Evolutionary conservation across 176 grass and related monocot genomes (phyloP), one percentile per base, ranked within the genome.

Genomic region (Pontederia paniculata): DNA sequence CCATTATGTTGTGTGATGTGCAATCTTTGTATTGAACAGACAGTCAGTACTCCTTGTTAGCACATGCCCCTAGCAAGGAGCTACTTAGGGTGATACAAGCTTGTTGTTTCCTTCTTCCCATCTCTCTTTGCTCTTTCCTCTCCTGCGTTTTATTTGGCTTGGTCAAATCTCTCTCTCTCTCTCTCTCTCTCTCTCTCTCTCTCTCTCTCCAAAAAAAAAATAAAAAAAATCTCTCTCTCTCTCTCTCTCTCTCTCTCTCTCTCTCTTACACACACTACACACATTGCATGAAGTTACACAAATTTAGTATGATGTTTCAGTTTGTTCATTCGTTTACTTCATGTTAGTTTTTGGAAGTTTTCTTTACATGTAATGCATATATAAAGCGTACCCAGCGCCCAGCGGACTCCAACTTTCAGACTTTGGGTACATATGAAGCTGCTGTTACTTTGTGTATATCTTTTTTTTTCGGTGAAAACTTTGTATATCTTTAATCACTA

Each of bases 81-180:
- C n/a, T 21, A 53, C 16, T 9, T 9, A 53, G 20, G 17, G 51
- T 53, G 20, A 53, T 19, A 53, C n/a, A 53, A 19, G n/a, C 9
- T 18, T 53, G 10, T 53, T 9, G n/a, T 21, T 19, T 53, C 10
- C 17, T 0, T 19, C 20, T 53, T 53, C 17, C 17, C 28, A 37
- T 21, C 20, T 19, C 50, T 53, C 50, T 21, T 53, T 53, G 50
- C 50, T 19, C 50, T 53, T 53, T 53, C 50, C 20, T 53, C 50
- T 53, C 50, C 18, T 53, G 50, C 18, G 17, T 53, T 18, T 18
- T 18, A 18, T n/a, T 11, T 53, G 50, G 5, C 17, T 19, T 2
- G 3, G 50, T 1, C 50, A 37, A 37, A 2, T 37, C 28, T 37
- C 28, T 37, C 28, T 37, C 28, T 37, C 28, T 37, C 28, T 37